A percentile compares a stretch with the other conserved stretches of the same genome.
These are phyloP conservation scores for Stephania yunnanensis DNA, from an alignment of 164 flowering plant species.

Conservation along the genomic window DNA sequence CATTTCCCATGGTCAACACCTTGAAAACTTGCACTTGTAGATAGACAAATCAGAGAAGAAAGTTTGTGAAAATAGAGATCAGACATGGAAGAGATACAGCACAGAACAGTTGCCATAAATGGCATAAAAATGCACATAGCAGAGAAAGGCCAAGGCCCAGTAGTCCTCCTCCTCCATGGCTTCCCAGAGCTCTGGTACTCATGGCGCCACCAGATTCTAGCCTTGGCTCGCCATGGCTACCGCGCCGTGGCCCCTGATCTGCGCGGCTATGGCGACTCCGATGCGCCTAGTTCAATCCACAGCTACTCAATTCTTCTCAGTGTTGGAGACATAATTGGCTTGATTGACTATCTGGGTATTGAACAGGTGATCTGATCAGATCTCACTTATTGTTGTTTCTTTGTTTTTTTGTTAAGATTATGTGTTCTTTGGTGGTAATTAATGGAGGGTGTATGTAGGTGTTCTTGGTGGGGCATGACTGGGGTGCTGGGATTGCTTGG, in stretches of 20 bases:
- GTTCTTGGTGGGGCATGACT: constrained; percentile 63
- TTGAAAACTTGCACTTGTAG: background rate
- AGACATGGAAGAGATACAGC: constrained; percentile 33
- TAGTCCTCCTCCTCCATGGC: constrained; percentile 53
- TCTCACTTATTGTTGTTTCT: background rate
- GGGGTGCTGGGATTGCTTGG: constrained; percentile 71
- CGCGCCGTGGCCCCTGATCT: constrained; percentile 68
- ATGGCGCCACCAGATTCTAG: constrained; percentile 57
- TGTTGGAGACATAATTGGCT: constrained; percentile 62
- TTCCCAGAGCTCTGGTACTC: constrained; percentile 61
- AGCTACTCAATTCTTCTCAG: constrained; percentile 49
- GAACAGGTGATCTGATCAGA: constrained; percentile 23
- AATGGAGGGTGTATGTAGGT: constrained; percentile 14
- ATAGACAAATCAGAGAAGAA: background rate
- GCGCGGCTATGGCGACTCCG: constrained; percentile 75
- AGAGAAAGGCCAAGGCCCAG: constrained; percentile 46
- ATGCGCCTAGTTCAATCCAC: constrained; percentile 39
- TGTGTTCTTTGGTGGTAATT: background rate
- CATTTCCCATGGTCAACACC: too few relatives aligned
- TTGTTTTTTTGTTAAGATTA: background rate
- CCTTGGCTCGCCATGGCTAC: constrained; percentile 46
- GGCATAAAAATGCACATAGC: constrained; percentile 59
- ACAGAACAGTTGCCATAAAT: constrained; percentile 33
- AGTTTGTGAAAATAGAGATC: background rate
- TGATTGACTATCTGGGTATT: constrained; percentile 43